Evolutionary conservation across 192 early-diverging fungal species (phyloP).

Genomic region (Entomortierella parvispora): DNA sequence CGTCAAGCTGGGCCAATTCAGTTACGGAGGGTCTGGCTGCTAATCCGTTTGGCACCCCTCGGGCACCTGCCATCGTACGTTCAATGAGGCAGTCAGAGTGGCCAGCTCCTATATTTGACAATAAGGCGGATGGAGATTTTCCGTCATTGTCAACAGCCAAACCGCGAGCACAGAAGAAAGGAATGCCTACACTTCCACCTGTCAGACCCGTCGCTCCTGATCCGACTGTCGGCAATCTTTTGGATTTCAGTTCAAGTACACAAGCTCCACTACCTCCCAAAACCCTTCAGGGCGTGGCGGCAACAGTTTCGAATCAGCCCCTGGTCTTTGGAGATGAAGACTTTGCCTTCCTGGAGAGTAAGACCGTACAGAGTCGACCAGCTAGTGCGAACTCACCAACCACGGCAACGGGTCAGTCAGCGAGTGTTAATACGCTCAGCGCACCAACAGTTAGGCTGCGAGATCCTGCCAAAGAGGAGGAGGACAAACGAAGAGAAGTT

Average conservation of each 20-base stretch:
- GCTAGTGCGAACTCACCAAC: not conserved
- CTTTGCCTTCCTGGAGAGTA: constrained; percentile 14
- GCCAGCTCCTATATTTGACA: constrained; percentile 16
- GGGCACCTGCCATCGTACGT: not conserved
- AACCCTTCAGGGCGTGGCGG: not conserved
- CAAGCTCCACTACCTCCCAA: too few relatives aligned
- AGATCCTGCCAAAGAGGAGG: constrained; percentile 2
- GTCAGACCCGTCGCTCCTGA: not conserved
- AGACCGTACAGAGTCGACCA: not conserved
- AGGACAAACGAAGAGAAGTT: constrained; percentile 1
- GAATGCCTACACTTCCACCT: constrained; percentile 19
- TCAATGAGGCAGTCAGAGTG: constrained; percentile 15
- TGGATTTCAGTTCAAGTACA: too few relatives aligned
- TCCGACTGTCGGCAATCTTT: not conserved
- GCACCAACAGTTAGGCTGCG: constrained; percentile 3
- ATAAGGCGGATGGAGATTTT: constrained; percentile 14
- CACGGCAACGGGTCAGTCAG: not conserved
- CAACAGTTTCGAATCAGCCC: not conserved
- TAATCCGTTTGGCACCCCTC: not conserved
- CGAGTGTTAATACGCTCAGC: not conserved
- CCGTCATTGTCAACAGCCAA: constrained; percentile 9
- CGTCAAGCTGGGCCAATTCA: not conserved
- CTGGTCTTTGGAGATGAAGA: constrained; percentile 28
- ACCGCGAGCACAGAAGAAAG: not conserved
- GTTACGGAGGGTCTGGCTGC: not conserved